Evolutionary conservation across 106 monocot species (phyloP), one percentile per base, ranked within the genome.

Genomic region (Allium cepa): DNA sequence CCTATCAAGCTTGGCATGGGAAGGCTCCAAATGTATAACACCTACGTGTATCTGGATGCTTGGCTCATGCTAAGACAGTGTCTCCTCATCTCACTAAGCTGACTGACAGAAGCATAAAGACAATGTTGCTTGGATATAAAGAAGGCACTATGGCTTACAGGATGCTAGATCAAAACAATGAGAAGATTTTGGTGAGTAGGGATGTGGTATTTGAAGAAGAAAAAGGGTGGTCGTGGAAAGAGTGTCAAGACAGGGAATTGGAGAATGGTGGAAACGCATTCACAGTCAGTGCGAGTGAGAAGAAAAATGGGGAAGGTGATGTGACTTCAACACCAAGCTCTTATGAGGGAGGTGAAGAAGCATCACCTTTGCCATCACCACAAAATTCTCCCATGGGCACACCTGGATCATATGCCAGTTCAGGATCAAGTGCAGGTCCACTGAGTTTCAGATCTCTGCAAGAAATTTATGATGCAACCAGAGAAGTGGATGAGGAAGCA

Each of bases 21-120:
- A 26, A n/a, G 10, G 75, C 74, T 3, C 79, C 70, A 6, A 0
- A 26, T 2, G 63, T 80, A 46, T 5, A 50, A 15, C 62, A 80
- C 50, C 18, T 80, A 12, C 45, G 75, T 9, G 59, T 49, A 7
- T 80, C 74, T 49, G 79, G 79, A 0, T 80, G 74, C 17, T 46
- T 60, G 8, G 78, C 61, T 10, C 13, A 28, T 60, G n/a, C 49
- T 45, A 56, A 57, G 17, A 3, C 11, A 46, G 10, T 17, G 8
- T 26, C 10, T 36, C 8, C 8, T 3, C 49, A 69, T 5, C 15
- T 26, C 22, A 68, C 0, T 8, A 75, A 68, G 16, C 46, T 61
- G 1, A 48, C 1, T 1, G 22, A 47, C 16, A 49, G 75, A n/a
- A 51, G 50, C 17, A 36, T 36, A 36, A 36, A 36, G 36, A 36